Evolutionary conservation across 2,329 filamentous ascomycete genomes (phyloP), one percentile per base, ranked within the genome.

Genomic region (Cordyceps cateniannulata): DNA sequence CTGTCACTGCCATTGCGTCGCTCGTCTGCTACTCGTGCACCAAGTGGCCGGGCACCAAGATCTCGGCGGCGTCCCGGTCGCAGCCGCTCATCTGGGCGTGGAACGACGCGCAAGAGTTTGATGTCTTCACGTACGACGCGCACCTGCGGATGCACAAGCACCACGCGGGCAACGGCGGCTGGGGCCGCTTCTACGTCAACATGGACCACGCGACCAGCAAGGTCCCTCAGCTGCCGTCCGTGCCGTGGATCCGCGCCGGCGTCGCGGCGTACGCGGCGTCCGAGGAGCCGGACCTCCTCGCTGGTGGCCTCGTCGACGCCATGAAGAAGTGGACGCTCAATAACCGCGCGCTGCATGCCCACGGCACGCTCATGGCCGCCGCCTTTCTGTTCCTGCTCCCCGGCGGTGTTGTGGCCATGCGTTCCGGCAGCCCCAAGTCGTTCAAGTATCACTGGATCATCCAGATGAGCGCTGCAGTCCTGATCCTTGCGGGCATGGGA

Each of bases 61-160:
- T 68, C 22, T 64, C 65, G 0, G 60, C 62, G 5, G 62, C 64
- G 9, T 51, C 65, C 10, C 48, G 32, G 10, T 66, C 65, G 4
- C 67, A 68, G 63, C 65, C 67, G 22, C 66, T 66, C 65, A 64
- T 69, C 54, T 69, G 67, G 67, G 66, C 66, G 6, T 68, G 65
- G 66, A 69, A 69, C 38, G 29, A 53, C 20, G 61, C 53, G 14
- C 67, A 69, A 49, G 62, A 63, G 57, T 63, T 68, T 44, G 60
- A 58, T 12, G 45, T 61, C 35, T 68, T 61, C 40, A 20, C 63
- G 0, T 49, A 58, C 10, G 62, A 66, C 25, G 57, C 51, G 16
- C 49, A 60, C 38, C 59, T 66, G 1, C 50, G 57, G 5, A 64
- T 62, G 61, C 64, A 66, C 58, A 18, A 48, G n/a, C 60, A 60